Evolutionary conservation across 345 rosid species (phyloP).

Genomic region (Xanthoceras sorbifolium): DNA sequence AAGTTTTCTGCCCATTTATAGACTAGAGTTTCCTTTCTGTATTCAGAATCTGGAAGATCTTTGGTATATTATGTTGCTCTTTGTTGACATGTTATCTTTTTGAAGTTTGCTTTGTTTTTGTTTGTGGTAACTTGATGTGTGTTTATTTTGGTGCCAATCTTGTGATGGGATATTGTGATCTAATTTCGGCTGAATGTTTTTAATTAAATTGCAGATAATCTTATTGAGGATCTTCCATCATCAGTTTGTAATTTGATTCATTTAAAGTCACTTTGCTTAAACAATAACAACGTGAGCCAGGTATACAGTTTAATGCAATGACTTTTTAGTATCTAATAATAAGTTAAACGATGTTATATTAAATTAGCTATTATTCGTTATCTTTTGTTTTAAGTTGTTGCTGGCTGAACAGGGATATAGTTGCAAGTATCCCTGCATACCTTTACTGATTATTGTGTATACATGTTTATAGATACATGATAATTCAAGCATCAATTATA

Average conservation of each 20-base stretch:
- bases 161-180: not conserved
- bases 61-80: not conserved
- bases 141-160: not conserved
- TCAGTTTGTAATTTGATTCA: constrained; percentile 81
- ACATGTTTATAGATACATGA: not conserved
- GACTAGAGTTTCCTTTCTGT: not conserved
- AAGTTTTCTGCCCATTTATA: not conserved
- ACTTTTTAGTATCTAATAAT: not conserved
- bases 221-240: constrained; percentile 72
- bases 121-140: not conserved
- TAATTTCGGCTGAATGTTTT: constrained; percentile 21
- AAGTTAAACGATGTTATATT: not conserved
- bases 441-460: not conserved
- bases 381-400: not conserved
- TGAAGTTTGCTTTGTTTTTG: not conserved
- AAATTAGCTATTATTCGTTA: not conserved
- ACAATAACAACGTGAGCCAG: constrained; percentile 76
- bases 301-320: constrained; percentile 36
- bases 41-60: not conserved
- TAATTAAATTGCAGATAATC: constrained; percentile 69
- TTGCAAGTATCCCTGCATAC: not conserved
- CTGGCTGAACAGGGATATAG: not conserved
- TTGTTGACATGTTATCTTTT: not conserved
- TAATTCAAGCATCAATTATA: not conserved
- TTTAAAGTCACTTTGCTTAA: constrained; percentile 70